phyloP scores from a whole-genome alignment of 495 filamentous ascomycete genomes.

The Xylaria sp. region DNA sequence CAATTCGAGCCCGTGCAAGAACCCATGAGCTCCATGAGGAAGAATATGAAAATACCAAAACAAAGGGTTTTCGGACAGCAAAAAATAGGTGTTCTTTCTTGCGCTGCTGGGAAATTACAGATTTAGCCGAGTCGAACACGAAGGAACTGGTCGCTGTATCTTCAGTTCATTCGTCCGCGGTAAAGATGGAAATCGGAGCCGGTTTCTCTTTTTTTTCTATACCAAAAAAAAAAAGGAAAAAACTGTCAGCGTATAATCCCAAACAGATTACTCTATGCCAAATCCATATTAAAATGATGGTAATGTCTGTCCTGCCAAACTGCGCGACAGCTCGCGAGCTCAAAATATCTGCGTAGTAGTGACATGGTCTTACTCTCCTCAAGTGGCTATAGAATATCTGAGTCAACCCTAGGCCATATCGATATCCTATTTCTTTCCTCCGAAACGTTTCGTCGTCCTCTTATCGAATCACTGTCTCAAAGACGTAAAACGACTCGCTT shows the following conservation, averaged over 20 bases:
- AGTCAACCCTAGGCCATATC: background rate
- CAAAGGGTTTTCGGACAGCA: background rate
- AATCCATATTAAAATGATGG: background rate
- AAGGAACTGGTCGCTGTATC: background rate
- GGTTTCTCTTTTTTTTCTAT: too few relatives aligned
- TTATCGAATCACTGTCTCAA: background rate
- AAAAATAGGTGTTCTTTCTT: background rate
- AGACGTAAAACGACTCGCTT: background rate
- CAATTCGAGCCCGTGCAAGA: background rate
- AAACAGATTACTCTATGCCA: background rate
- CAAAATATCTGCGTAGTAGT: background rate
- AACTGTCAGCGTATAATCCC: background rate
- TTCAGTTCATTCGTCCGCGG: background rate
- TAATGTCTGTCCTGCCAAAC: background rate
- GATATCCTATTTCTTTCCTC: background rate
- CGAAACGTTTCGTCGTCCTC: background rate
- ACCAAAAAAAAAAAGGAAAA: too few relatives aligned
- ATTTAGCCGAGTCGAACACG: background rate
- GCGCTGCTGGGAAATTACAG: background rate
- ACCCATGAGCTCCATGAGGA: background rate
- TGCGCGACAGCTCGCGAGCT: too few relatives aligned
- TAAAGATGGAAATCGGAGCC: background rate
- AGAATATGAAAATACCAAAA: background rate
- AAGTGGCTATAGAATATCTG: background rate
- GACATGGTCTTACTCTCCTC: background rate